phyloP scores from a whole-genome alignment of 177 flowering plant genomes.

The Vitis hybrid region DNA sequence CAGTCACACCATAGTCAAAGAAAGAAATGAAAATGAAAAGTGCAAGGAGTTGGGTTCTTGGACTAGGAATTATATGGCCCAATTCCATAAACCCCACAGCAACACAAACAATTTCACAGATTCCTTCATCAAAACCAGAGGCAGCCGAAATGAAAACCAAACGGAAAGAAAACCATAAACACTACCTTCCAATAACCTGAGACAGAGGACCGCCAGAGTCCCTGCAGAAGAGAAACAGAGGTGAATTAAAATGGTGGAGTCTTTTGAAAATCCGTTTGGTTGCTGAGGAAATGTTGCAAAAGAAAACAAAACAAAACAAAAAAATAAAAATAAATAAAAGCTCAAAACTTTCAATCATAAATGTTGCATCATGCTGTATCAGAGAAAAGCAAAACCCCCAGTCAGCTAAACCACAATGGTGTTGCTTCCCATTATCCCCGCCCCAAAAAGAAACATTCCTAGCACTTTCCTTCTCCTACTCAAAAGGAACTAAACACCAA shows the following conservation, averaged over 20 bases:
- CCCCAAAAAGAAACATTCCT: background rate
- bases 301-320: background rate
- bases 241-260: background rate
- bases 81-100: background rate
- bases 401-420: background rate
- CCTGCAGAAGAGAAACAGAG: slow-evolving; percentile 29
- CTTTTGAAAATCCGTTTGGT: background rate
- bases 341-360: background rate
- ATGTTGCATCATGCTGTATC: background rate
- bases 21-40: slow-evolving; percentile 3
- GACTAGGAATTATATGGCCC: background rate
- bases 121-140: too few species aligned
- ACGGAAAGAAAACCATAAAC: background rate
- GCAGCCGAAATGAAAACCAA: background rate
- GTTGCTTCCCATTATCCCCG: too few species aligned
- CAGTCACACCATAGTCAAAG: background rate
- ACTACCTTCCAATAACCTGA: slow-evolving; percentile 67
- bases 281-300: background rate
- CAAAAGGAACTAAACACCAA: background rate
- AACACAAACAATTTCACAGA: background rate
- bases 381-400: background rate
- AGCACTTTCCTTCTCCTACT: background rate
- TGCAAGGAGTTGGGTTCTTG: background rate
- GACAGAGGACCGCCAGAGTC: slow-evolving; percentile 63
- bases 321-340: background rate